Evolutionary conservation across 108 stramenopile genomes (phyloP).

Genomic region (Pseudonitzschia multiseries): DNA sequence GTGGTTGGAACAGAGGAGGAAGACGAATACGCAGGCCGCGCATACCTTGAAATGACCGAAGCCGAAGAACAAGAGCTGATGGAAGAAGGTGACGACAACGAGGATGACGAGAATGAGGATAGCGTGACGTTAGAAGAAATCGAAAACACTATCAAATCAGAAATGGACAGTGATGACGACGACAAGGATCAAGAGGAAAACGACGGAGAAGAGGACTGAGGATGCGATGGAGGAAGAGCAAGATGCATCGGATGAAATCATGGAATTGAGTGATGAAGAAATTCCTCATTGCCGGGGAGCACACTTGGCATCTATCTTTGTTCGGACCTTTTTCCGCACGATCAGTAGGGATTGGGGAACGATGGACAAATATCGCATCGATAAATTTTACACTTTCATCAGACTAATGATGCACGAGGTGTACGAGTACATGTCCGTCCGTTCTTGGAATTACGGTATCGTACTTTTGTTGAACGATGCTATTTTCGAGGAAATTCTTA

Average conservation of each 20-base stretch:
- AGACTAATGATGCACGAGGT: slow-evolving; percentile 76
- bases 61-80: slow-evolving; percentile 38
- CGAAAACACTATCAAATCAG: slow-evolving; percentile 32
- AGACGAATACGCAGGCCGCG: slow-evolving; percentile 80
- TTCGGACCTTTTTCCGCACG: slow-evolving; percentile 82
- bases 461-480: slow-evolving; percentile 86
- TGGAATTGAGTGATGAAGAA: slow-evolving; percentile 29
- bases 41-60: slow-evolving; percentile 62
- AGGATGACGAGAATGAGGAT: slow-evolving; percentile 13
- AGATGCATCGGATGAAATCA: slow-evolving; percentile 33
- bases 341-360: slow-evolving; percentile 87
- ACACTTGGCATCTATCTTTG: slow-evolving; percentile 77
- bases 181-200: slow-evolving; percentile 20
- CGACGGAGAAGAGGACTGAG: slow-evolving; percentile 26
- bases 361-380: slow-evolving; percentile 91
- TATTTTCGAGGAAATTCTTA: slow-evolving; percentile 79
- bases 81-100: slow-evolving; percentile 39
- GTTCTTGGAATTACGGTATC: slow-evolving; percentile 84
- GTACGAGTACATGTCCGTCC: slow-evolving; percentile 85
- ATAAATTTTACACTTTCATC: slow-evolving; percentile 91
- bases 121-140: slow-evolving; percentile 40
- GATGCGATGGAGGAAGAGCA: background rate
- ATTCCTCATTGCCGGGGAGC: slow-evolving; percentile 81
- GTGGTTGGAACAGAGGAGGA: slow-evolving; percentile 86
- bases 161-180: slow-evolving; percentile 17